Percentiles rank a stretch among this genome's conserved stretches.
Conservation (phyloP, 2,329 filamentous ascomycete genomes). For the Nothopassalora personata region DNA sequence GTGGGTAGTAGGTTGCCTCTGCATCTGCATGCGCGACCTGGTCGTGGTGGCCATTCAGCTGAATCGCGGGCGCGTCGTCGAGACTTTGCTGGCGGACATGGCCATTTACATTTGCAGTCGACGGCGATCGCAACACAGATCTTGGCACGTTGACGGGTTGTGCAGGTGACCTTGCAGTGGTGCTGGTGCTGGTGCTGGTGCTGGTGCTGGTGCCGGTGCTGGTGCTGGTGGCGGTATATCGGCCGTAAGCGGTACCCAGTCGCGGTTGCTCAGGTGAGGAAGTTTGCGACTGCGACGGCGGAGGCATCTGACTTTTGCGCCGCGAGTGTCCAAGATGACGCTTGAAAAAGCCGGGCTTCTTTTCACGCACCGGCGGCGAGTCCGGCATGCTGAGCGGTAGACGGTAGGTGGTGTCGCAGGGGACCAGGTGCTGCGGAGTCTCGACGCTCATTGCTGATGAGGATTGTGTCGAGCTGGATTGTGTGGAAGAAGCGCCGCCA, state of each 20-base stretch:
- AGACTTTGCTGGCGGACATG: background rate
- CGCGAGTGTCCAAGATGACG: slow-evolving; percentile 12
- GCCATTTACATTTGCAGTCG: background rate
- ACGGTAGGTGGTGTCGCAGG: background rate
- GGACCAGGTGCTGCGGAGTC: background rate
- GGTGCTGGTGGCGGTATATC: background rate
- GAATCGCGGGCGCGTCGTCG: background rate
- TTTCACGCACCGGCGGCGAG: slow-evolving; percentile 9
- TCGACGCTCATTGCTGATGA: background rate
- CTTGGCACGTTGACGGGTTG: background rate
- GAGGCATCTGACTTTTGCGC: slow-evolving; percentile 5
- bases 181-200: background rate
- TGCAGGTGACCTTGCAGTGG: background rate
- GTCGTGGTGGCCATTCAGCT: slow-evolving; percentile 9
- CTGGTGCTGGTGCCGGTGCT: background rate
- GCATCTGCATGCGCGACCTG: slow-evolving; percentile 9
- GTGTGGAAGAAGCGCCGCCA: background rate
- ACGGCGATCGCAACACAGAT: background rate
- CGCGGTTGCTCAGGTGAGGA: background rate
- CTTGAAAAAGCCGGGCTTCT: slow-evolving; percentile 14
- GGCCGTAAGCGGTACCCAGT: background rate
- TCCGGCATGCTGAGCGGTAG: background rate
- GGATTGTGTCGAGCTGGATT: background rate
- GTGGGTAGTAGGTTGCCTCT: slow-evolving; percentile 9
- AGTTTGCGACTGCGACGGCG: background rate